Conservation (phyloP, 352 stramenopile species). For the Aphanomyces stellatus region DNA sequence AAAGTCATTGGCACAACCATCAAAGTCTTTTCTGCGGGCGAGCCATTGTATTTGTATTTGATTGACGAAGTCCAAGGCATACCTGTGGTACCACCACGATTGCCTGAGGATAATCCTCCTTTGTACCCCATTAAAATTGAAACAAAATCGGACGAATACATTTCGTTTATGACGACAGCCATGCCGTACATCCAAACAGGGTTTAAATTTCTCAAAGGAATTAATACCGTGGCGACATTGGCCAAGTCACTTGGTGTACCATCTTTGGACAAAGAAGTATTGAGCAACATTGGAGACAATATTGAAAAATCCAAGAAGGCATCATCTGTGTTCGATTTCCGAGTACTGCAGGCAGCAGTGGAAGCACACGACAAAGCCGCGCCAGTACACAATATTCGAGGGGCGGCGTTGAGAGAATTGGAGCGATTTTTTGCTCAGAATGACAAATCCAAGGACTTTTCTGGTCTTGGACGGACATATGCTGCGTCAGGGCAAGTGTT, state of each 20-base stretch:
- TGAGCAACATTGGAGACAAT: not conserved
- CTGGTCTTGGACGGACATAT: not conserved
- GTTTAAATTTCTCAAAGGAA: not conserved
- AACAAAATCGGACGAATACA: not conserved
- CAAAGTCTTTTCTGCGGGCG: not conserved
- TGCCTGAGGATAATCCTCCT: not conserved
- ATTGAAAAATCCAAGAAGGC: not conserved
- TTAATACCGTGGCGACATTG: not conserved
- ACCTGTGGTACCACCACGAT: not conserved
- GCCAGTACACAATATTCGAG: not conserved
- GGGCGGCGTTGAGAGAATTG: not conserved
- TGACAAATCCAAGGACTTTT: not conserved
- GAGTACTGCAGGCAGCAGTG: not conserved
- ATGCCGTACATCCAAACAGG: constrained; percentile 4
- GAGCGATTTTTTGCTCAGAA: not conserved
- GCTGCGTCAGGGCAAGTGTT: not conserved
- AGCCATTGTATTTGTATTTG: not conserved
- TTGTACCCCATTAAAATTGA: not conserved
- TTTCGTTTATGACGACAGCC: not conserved
- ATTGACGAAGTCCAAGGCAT: not conserved
- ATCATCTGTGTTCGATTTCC: not conserved
- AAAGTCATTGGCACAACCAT: not conserved
- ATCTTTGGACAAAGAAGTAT: not conserved
- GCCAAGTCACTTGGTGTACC: not conserved
- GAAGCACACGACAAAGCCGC: not conserved